Evolutionary conservation across 768 basidiomycete genomes (phyloP), one percentile per base, ranked within the genome.

Genomic region (Fomitopsis pulvina): DNA sequence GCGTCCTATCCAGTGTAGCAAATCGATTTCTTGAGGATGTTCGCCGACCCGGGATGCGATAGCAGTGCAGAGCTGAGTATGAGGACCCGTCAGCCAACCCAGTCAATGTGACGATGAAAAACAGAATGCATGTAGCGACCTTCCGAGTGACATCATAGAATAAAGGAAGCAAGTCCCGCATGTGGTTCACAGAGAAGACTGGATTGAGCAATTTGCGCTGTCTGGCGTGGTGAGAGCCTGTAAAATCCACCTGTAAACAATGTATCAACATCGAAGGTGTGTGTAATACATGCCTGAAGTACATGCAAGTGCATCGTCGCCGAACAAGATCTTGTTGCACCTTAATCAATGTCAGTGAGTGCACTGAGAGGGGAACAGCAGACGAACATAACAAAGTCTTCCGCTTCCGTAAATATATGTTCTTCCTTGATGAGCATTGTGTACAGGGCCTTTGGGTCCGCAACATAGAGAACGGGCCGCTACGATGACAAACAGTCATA

Each of bases 1-100:
- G 21, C 62, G 62, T 18, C 51, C 52, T 57, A 60, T 61, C 62
- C 62, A 63, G 16, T 39, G 26, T 5, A 60, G 6, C 27, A 63
- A 37, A 50, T 63, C 56, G 21, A 63, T 28, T n/a, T 60, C 62
- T 1, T 25, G 29, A 4, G 48, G 1, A 7, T 30, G 29, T 2
- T 45, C 50, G 2, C 21, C 32, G 10, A 61, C 39, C 1, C 55
- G 52, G 2, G 45, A 25, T 2, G 47, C 30, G 14, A 63, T 45
- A 0, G 60, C 62, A 8, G 50, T 48, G 1, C 56, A 49, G 18
- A 63, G 57, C 62, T 63, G 46, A 18, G 4, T 3, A n/a, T 5
- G 18, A 9, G 5, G 20, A 21, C 14, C 18, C 16, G 12, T 4
- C 29, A 14, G 24, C 18, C 1, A 8, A 4, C 16, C 12, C 45